Evolutionary conservation across 306 rosid genomes (phyloP).

Genomic region (Vigna mungo): DNA sequence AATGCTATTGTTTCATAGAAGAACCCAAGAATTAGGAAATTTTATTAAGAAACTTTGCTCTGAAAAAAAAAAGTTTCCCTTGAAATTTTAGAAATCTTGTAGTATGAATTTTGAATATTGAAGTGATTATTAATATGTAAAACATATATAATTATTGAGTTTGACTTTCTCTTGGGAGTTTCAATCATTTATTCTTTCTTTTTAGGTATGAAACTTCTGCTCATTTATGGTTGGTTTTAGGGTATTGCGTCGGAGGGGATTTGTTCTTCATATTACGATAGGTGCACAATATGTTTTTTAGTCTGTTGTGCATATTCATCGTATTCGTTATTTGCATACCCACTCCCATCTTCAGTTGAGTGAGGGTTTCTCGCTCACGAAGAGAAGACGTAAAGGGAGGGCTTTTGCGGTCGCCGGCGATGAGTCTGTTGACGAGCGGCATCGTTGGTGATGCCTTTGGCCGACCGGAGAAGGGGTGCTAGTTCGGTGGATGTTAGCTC

Average conservation of each 20-base stretch:
- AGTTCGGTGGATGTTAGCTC: no score
- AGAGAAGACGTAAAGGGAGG: no score
- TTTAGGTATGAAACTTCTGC: slow-evolving; percentile 98
- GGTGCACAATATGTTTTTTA: slow-evolving; percentile 52
- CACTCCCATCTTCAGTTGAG: no score
- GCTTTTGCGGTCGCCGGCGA: no score
- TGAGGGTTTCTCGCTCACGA: no score
- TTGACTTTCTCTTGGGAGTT: not conserved
- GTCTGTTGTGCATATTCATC: slow-evolving; percentile 7
- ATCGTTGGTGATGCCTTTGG: no score
- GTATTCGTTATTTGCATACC: no score
- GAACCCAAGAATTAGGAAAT: not conserved
- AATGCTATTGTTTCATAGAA: slow-evolving; percentile 24
- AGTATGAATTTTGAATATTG: not conserved
- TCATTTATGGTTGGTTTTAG: slow-evolving; percentile 95
- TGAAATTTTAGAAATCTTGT: slow-evolving; percentile 5
- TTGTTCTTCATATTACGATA: slow-evolving; percentile 79
- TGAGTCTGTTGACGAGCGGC: no score
- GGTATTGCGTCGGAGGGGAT: slow-evolving; percentile 97
- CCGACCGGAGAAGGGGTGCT: no score
- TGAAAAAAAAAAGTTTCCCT: not conserved
- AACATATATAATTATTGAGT: not conserved
- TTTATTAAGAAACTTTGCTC: not conserved
- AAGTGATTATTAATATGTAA: not conserved
- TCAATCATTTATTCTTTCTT: slow-evolving; percentile 3